Conservation (phyloP, 2,329 filamentous ascomycete species). For the Sarocladium oryzae region DNA sequence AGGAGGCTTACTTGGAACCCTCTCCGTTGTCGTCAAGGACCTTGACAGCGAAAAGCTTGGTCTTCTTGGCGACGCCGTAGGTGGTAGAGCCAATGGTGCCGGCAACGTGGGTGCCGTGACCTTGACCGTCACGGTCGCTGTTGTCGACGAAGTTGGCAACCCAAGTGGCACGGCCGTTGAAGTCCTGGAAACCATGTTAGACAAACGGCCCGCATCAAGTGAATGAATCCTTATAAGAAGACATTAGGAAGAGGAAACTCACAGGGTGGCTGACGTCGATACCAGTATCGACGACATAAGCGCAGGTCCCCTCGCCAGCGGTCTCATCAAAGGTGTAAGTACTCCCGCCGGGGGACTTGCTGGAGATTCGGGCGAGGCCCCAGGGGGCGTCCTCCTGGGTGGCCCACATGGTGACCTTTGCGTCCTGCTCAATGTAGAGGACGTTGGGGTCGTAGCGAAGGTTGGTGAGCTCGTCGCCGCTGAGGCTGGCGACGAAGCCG, state of each 20-base stretch:
- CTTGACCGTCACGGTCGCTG: slow-evolving; percentile 20
- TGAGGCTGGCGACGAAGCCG: slow-evolving; percentile 18
- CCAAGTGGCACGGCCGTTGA: slow-evolving; percentile 20
- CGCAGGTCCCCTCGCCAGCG: slow-evolving; percentile 29
- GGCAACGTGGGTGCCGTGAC: slow-evolving; percentile 30
- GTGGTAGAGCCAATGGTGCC: slow-evolving; percentile 20
- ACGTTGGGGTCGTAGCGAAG: slow-evolving; percentile 21
- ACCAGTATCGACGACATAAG: slow-evolving; percentile 39
- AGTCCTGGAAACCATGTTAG: slow-evolving; percentile 12
- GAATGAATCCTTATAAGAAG: no score
- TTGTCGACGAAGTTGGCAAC: slow-evolving; percentile 16
- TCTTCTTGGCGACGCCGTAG: slow-evolving; percentile 31
- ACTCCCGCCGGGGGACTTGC: slow-evolving; percentile 17
- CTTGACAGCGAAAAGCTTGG: slow-evolving; percentile 35
- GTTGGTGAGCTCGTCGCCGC: slow-evolving; percentile 14
- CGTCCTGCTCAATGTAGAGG: slow-evolving; percentile 31
- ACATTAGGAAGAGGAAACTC: slow-evolving; percentile 16
- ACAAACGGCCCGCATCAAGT: no score
- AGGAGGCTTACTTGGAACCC: slow-evolving; percentile 23
- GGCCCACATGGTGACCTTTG: slow-evolving; percentile 20
- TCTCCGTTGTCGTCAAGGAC: slow-evolving; percentile 31
- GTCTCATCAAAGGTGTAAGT: slow-evolving; percentile 27
- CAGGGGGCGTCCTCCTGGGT: slow-evolving; percentile 29
- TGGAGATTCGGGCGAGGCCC: slow-evolving; percentile 29
- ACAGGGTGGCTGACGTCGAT: slow-evolving; percentile 26